Base-by-base conservation (phyloP, 208 protist genomes). In the Herpetomonas tarakana region DNA sequence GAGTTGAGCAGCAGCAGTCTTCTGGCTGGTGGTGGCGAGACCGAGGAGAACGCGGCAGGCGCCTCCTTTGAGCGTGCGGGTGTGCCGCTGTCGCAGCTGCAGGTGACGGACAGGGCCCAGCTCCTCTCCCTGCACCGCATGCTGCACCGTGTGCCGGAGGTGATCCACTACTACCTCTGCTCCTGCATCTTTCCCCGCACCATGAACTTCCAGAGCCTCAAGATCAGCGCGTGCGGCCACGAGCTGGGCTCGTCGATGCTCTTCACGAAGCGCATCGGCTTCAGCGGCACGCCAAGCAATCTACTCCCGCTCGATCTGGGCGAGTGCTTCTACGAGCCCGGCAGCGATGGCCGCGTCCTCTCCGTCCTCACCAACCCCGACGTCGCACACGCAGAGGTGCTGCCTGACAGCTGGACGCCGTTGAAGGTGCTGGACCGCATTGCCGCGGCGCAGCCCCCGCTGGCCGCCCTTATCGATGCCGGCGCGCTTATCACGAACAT, bases 401-500 rank as follows among this genome's bases (percentile, higher is more conserved):
- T 97, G 26, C 69, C 76, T 16, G 68, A 76, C 26, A 81, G 88
- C 58, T 98, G 97, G 97, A 88, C 83, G 16, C 89, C 95, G 39
- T 63, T 91, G 47, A 77, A 75, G 7, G 68, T 98, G 19, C 78
- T 98, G n/a, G 74, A 93, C 52, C 74, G 83, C 28, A 94, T 98
- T 24, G 88, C 93, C 16, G 67, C 68, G 7, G 74, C 79, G 21
- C 66, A 81, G 46, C 89, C 85, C 28, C 82, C 92, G 19, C 96
- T 74, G 59, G 76, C 97, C 27, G 88, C 96, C 11, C 93, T 98
- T 64, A 98, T 98, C 45, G 96, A 98, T 69, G 94, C 94, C 18
- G 96, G 96, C 26, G 96, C 96, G 3, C 83, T 98, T 44, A 98
- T 98, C 72, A 98, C 97, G 25, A 97, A 97, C 64, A 88, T 98